Percentiles rank a stretch among this genome's conserved stretches.
These are phyloP conservation scores for Vanilla planifolia DNA, from an alignment of 106 monocot genomes.

Conservation along the genomic window DNA sequence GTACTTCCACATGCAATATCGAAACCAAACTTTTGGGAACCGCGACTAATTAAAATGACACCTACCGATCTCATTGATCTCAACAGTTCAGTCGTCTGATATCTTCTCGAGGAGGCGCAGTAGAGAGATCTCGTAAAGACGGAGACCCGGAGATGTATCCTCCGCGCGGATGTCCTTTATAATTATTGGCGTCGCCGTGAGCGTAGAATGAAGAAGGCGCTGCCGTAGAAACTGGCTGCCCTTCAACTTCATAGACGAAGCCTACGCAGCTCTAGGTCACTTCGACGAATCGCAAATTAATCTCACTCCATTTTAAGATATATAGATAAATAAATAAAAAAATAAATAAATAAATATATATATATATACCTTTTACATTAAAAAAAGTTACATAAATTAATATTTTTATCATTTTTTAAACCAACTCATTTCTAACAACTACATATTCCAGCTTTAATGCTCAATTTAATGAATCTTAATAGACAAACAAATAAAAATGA, in stretches of 20 bases:
- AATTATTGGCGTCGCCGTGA: slow-evolving; percentile 53
- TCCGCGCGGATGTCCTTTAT: slow-evolving; percentile 69
- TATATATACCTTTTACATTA: no score
- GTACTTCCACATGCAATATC: not conserved
- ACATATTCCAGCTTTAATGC: no score
- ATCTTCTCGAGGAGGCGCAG: slow-evolving; percentile 78
- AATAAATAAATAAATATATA: no score
- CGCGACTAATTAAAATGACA: not conserved
- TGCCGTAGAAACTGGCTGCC: slow-evolving; percentile 66
- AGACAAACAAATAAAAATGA: no score
- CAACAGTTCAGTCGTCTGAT: slow-evolving; percentile 75
- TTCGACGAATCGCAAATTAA: no score
- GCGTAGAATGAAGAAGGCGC: slow-evolving; percentile 70
- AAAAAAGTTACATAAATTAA: no score
- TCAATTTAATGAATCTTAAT: no score
- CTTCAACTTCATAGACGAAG: slow-evolving; percentile 40
- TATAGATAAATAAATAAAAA: no score
- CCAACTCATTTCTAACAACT: no score
- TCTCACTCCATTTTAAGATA: no score
- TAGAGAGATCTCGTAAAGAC: slow-evolving; percentile 67
- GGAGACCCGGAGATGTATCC: slow-evolving; percentile 60
- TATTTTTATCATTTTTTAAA: no score
- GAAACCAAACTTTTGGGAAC: not conserved
- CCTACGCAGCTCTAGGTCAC: no score
- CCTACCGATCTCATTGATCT: slow-evolving; percentile 76